phyloP scores from a whole-genome alignment of 1,284 basidiomycete genomes.

The Boletus nobilissimus region DNA sequence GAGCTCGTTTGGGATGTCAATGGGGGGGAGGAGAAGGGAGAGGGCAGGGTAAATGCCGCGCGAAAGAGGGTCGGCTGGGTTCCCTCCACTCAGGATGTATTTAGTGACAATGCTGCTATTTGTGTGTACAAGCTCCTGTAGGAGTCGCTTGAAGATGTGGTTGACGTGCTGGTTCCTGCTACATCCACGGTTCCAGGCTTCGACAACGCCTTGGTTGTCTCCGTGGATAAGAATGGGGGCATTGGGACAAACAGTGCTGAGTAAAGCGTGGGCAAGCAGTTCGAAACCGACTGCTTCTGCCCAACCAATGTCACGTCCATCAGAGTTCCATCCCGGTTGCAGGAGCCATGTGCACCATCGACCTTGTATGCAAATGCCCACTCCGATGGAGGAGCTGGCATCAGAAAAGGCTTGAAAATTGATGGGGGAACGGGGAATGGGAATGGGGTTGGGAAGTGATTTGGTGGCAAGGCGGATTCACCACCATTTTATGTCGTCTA shows the following conservation, averaged over 20 bases:
- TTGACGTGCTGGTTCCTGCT: too few species aligned
- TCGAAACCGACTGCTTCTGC: conserved; percentile 24
- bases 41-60: conserved; percentile 17
- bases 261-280: conserved; percentile 23
- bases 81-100: conserved; percentile 44
- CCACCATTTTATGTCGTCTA: too few species aligned
- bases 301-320: conserved; percentile 30
- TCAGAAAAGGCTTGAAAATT: conserved; percentile 14
- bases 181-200: too few species aligned
- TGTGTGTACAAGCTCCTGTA: too few species aligned
- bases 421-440: neutral
- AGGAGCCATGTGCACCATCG: conserved; percentile 26
- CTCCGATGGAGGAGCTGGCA: conserved; percentile 34
- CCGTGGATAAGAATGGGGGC: too few species aligned
- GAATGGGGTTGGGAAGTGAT: too few species aligned
- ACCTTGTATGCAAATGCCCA: neutral
- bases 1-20: conserved; percentile 24
- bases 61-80: conserved; percentile 39
- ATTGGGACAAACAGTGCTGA: too few species aligned
- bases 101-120: conserved; percentile 1
- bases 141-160: too few species aligned
- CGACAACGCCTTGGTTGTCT: too few species aligned
- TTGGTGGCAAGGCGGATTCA: too few species aligned
- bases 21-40: conserved; percentile 32
- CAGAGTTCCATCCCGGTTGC: neutral